Conservation (phyloP, 306 rosid species). For the Luffa aegyptiaca region DNA sequence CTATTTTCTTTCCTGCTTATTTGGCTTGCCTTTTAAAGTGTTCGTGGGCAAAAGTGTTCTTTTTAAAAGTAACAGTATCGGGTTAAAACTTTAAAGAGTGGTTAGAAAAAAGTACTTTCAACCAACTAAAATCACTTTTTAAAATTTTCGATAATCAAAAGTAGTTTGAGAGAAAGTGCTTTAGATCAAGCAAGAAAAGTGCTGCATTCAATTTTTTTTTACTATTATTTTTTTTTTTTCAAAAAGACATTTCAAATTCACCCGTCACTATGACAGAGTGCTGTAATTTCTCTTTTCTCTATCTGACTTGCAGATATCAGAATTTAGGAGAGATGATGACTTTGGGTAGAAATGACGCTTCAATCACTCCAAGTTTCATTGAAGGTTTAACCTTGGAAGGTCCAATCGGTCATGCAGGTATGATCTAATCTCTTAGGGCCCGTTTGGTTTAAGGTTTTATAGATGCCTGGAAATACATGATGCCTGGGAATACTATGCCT, state of each 20-base stretch:
- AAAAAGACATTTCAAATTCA: not conserved
- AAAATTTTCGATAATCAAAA: not conserved
- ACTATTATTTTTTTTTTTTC: too few species aligned
- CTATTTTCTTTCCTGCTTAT: not conserved
- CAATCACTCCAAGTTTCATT: constrained; percentile 76
- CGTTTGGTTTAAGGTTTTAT: too few species aligned
- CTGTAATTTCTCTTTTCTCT: not conserved
- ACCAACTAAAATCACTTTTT: not conserved
- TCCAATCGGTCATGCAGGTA: constrained; percentile 81
- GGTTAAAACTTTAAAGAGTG: not conserved
- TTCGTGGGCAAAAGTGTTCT: not conserved
- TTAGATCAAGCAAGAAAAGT: not conserved
- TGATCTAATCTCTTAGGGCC: constrained; percentile 6
- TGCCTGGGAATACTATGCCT: too few species aligned
- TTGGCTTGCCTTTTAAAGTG: not conserved
- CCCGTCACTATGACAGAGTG: not conserved
- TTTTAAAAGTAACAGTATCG: not conserved
- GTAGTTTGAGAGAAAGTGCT: not conserved
- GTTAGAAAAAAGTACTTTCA: not conserved
- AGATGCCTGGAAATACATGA: too few species aligned
- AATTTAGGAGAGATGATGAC: constrained; percentile 97
- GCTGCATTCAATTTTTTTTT: not conserved
- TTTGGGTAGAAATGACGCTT: constrained; percentile 84
- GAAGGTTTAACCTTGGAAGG: constrained; percentile 92
- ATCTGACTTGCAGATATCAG: constrained; percentile 54